Evolutionary conservation across 345 rosid genomes (phyloP).

Genomic region (Murraya paniculata): DNA sequence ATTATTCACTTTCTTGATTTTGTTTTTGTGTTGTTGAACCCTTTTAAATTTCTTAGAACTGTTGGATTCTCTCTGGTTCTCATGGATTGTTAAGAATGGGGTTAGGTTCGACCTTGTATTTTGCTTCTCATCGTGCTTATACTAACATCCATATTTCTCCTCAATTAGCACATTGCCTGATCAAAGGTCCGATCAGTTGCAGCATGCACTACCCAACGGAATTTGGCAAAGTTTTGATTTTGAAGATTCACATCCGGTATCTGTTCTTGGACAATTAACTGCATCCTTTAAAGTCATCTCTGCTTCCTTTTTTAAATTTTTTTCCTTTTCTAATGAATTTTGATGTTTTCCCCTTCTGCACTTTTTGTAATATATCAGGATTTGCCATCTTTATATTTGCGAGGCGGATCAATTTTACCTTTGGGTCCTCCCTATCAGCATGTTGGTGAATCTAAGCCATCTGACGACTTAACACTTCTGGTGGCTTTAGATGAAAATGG

Average conservation of each 20-base stretch:
- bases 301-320: not conserved
- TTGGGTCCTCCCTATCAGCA: constrained; percentile 64
- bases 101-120: not conserved
- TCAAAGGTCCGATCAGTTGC: constrained; percentile 46
- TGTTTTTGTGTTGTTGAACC: not conserved
- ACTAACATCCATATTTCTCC: constrained; percentile 9
- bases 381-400: constrained; percentile 76
- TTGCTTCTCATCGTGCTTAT: not conserved
- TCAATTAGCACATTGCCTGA: constrained; percentile 48
- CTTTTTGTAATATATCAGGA: constrained; percentile 48
- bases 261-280: not conserved
- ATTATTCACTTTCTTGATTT: not conserved
- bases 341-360: constrained; percentile 5
- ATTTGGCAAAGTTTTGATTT: constrained; percentile 81
- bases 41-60: not conserved
- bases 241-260: constrained; percentile 85
- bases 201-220: constrained; percentile 60
- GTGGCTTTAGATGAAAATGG: constrained; percentile 85
- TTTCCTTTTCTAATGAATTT: not conserved
- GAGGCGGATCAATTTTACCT: constrained; percentile 85
- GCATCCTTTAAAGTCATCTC: not conserved
- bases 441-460: constrained; percentile 56
- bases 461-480: constrained; percentile 74
- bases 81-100: not conserved
- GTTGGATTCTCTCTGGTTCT: not conserved